Percentiles rank a stretch among this genome's conserved stretches.
phyloP scores from a whole-genome alignment of 2,329 filamentous ascomycete genomes.

The Colletotrichum tamarilloi region DNA sequence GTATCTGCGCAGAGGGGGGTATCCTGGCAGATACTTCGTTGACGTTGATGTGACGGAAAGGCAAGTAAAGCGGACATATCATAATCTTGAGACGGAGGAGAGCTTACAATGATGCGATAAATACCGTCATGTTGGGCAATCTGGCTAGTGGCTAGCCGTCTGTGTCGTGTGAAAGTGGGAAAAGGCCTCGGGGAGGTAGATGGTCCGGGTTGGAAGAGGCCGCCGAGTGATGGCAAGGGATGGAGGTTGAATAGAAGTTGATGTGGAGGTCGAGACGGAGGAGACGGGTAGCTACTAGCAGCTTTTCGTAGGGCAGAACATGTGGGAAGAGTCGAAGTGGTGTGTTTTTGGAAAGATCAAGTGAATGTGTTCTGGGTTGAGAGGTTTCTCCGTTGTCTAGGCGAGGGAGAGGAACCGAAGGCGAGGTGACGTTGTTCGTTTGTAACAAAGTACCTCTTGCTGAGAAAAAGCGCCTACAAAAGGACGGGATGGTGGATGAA shows the following conservation, averaged over 20 bases:
- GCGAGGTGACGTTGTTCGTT: neutral
- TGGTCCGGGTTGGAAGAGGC: neutral
- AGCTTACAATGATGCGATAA: constrained; percentile 61
- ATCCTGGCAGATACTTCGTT: neutral
- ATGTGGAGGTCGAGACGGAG: neutral
- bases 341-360: neutral
- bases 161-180: neutral
- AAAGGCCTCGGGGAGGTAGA: neutral
- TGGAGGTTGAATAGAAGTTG: neutral
- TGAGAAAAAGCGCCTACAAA: neutral
- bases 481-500: neutral
- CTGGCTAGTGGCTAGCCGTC: constrained; percentile 5
- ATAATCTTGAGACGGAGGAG: neutral
- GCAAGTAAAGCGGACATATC: constrained; percentile 2
- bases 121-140: constrained; percentile 59
- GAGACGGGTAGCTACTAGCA: constrained; percentile 12
- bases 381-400: constrained; percentile 23
- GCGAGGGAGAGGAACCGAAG: neutral
- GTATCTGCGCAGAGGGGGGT: constrained; percentile 2
- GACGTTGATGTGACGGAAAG: neutral
- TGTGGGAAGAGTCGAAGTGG: constrained; percentile 11
- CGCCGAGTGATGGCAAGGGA: neutral
- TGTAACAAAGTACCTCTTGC: neutral
- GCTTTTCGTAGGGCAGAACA: constrained; percentile 20
- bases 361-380: constrained; percentile 1